Evolutionary conservation across 805 yeast genomes (phyloP), one percentile per base, ranked within the genome.

Genomic region (Geotrichum ghanense): DNA sequence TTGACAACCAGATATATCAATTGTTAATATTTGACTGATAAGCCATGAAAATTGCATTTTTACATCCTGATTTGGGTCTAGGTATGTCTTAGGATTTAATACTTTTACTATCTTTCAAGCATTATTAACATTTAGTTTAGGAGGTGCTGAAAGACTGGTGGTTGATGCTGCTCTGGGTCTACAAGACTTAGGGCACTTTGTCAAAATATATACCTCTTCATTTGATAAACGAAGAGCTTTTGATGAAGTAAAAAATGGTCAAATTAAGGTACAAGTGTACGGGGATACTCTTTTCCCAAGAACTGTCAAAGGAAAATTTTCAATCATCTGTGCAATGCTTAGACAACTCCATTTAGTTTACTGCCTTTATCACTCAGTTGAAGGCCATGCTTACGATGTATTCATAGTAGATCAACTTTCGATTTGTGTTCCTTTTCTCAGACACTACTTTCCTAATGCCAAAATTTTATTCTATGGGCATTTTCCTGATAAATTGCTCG

Each of bases 61-160:
- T 92, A 3, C 98, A 92, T 60, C 98, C 98, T 0, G 98, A 92
- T 65, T 67, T 92, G 46, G 98, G 98, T 0, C 90, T 90, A 48
- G 98, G 88, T 53, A 50, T 20, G 63, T 44, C 3, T 3, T 24
- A 9, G n/a, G 10, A 17, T 14, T 48, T 5, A 20, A 16, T 10
- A 19, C 12, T 9, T 22, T 34, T 12, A 5, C 5, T 44, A 3
- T 10, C 17, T 31, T 31, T 6, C 19, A 31, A 25, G 31, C 37
- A 6, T 31, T 31, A 6, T 10, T 47, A 16, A 16, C 31, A 34
- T 3, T 7, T 34, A 34, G 16, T 12, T 22, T 27, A 61, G 65
- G 83, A 3, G 99, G 99, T 3, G 99, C 99, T 1, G 99, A 92
- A 61, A 72, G 99, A 49, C 72, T 94, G n/a, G 88, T 92, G 1